Evolutionary conservation across 352 stramenopile genomes (phyloP).

Genomic region (Phytopythium delawarense): DNA sequence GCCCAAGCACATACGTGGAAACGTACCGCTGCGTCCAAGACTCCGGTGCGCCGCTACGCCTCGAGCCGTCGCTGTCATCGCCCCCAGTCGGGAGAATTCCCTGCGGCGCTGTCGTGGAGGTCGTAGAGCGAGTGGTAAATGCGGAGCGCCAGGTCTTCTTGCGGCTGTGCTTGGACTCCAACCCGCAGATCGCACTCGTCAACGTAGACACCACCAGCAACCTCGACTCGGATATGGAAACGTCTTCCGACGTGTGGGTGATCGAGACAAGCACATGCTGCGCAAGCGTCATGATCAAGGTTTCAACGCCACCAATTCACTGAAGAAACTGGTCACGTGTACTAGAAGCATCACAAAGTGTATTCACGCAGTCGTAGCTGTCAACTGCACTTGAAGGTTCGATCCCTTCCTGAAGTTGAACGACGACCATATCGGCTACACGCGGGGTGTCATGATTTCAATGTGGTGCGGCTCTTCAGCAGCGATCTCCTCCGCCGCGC

Average conservation of each 20-base stretch:
- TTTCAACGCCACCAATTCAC: not conserved
- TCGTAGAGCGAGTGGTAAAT: conserved; percentile 53
- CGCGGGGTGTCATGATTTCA: not conserved
- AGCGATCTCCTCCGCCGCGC: conserved; percentile 13
- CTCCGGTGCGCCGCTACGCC: conserved; percentile 49
- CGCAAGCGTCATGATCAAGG: conserved; percentile 68
- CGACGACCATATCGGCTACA: not conserved
- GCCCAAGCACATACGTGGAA: conserved; percentile 25
- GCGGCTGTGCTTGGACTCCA: conserved; percentile 13
- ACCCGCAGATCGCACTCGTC: conserved; percentile 3
- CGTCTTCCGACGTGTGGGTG: conserved; percentile 34
- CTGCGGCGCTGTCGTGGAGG: conserved; percentile 47
- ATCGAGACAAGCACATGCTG: conserved; percentile 80
- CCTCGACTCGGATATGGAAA: not conserved
- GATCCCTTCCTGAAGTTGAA: too few species aligned
- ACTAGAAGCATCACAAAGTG: not conserved
- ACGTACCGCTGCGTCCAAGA: conserved; percentile 72
- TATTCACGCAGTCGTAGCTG: too few species aligned
- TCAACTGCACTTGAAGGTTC: too few species aligned
- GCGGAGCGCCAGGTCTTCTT: conserved; percentile 68
- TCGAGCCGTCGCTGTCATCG: conserved; percentile 51
- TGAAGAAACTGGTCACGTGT: not conserved
- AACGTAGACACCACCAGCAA: not conserved
- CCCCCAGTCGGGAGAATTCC: conserved; percentile 51
- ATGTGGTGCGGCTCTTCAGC: not conserved